Base-by-base conservation (phyloP, 306 rosid genomes). In the Castanea mollissima region DNA sequence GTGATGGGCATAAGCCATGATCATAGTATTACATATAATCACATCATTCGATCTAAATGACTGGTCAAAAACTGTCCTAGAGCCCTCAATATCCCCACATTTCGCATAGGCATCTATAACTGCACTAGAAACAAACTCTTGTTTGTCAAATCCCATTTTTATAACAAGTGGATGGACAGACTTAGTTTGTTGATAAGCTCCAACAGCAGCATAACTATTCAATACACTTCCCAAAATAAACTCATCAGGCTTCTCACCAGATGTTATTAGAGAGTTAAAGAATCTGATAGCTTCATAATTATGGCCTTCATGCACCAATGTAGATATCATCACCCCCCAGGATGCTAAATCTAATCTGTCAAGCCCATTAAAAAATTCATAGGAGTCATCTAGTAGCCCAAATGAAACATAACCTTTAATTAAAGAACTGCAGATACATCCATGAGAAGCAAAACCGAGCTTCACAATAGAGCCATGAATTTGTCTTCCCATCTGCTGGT, bases 51-150 rank as follows among this genome's bases (percentile, higher is more conserved):
- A 84, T 59, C 49, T 23, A 44, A 55, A 46, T 34, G 86, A 80
- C 82, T 82, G 78, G 18, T 71, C 79, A 41, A 81, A 87, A 59
- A 76, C 82, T 59, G 31, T 55, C 72, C 56, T 76, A 21, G 93
- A 87, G 77, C 80, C 72, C 44, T 65, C 71, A 25, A 90, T 81
- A 15, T 90, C 90, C 14, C 91, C 87, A 31, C 86, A 88, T 84
- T 90, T 90, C 29, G 90, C 93, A 69, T 89, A 89, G 38, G 91
- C 89, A 56, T 89, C 91, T 58, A 89, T 76, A 73, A 89, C 57
- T 32, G 89, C 89, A 78, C 93, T 90, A 13, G 80, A 83, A 71
- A 90, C 88, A 80, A 81, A 83, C 21, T 69, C 81, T 46, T 84
- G 80, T 58, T 55, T n/a, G 18, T 83, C 85, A 67, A 85, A 77